Evolutionary conservation across 208 protist species (phyloP).

Genomic region (Angomonas deanei): DNA sequence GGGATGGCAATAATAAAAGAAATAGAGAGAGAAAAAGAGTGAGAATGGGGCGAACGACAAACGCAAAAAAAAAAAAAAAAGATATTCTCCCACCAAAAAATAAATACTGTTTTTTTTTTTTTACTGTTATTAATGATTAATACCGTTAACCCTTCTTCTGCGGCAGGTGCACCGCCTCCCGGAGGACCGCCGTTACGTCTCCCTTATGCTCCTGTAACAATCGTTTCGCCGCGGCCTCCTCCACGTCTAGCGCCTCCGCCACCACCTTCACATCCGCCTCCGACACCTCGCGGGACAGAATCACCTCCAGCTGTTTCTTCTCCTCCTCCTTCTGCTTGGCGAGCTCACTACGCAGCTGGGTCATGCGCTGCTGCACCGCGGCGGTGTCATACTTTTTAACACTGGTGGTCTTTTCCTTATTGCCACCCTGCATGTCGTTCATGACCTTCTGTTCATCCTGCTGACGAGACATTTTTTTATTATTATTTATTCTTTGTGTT

Average conservation of each 20-base stretch:
- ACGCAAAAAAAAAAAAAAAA: slow-evolving; percentile 3
- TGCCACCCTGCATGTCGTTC: slow-evolving; percentile 50
- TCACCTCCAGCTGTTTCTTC: slow-evolving; percentile 38
- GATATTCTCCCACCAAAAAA: not conserved
- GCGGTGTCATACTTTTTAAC: slow-evolving; percentile 71
- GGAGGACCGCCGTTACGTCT: slow-evolving; percentile 46
- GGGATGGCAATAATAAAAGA: slow-evolving; percentile 3
- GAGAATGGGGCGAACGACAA: not conserved
- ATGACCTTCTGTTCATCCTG: slow-evolving; percentile 75
- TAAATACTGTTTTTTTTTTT: slow-evolving; percentile 12
- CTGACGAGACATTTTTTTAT: slow-evolving; percentile 16
- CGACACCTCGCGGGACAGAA: slow-evolving; percentile 28
- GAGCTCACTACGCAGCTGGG: slow-evolving; percentile 57
- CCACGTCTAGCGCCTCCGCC: slow-evolving; percentile 31
- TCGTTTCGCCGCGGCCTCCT: slow-evolving; percentile 22
- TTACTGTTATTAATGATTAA: not conserved
- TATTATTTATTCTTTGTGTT: slow-evolving; percentile 5
- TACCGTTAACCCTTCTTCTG: slow-evolving; percentile 32
- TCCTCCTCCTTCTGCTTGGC: slow-evolving; percentile 56
- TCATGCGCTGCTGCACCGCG: slow-evolving; percentile 61
- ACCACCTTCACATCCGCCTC: slow-evolving; percentile 52
- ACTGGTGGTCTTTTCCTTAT: slow-evolving; percentile 52
- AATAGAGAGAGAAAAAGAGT: slow-evolving; percentile 9
- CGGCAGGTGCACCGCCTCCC: slow-evolving; percentile 58
- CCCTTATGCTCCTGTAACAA: slow-evolving; percentile 57